These are phyloP conservation scores for Lachancea sp. DNA, from an alignment of 805 yeast species.

Conservation along the genomic window DNA sequence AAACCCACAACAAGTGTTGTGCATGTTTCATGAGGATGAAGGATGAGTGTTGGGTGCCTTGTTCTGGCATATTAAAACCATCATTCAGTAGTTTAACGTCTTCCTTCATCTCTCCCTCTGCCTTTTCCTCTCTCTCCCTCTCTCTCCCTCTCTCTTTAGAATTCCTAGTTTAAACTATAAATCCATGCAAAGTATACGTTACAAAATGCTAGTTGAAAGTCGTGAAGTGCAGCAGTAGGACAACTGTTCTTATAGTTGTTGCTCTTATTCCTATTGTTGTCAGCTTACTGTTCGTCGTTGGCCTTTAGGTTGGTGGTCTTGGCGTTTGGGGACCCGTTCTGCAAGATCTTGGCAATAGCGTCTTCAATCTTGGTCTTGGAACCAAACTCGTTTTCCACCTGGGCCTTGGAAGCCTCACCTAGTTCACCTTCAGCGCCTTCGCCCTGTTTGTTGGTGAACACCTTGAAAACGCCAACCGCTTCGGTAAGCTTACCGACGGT, in stretches of 20 bases:
- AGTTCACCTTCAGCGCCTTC: conserved; percentile 65
- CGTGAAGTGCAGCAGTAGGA: too few relatives aligned
- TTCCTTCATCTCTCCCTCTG: too few relatives aligned
- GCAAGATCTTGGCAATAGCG: conserved; percentile 51
- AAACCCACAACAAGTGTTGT: too few relatives aligned
- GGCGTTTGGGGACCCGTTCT: conserved; percentile 51
- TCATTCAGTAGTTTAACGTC: too few relatives aligned
- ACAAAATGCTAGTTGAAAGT: neutral
- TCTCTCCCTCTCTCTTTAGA: neutral
- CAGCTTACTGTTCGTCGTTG: conserved; percentile 29
- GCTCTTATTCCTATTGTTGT: too few relatives aligned
- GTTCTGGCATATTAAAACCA: too few relatives aligned
- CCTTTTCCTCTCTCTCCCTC: too few relatives aligned
- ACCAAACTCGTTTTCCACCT: conserved; percentile 65
- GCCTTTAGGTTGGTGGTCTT: conserved; percentile 17
- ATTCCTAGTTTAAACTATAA: neutral
- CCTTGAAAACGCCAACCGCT: conserved; percentile 56
- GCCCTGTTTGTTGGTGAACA: conserved; percentile 55
- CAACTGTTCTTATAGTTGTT: too few relatives aligned
- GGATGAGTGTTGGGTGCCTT: too few relatives aligned
- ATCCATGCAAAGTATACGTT: conserved; percentile 2
- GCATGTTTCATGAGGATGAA: too few relatives aligned
- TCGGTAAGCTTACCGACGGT: conserved; percentile 41
- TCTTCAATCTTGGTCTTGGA: conserved; percentile 44
- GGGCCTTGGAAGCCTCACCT: conserved; percentile 63